Conservation (phyloP, 2,329 filamentous ascomycete genomes). For the Pyricularia sp. region DNA sequence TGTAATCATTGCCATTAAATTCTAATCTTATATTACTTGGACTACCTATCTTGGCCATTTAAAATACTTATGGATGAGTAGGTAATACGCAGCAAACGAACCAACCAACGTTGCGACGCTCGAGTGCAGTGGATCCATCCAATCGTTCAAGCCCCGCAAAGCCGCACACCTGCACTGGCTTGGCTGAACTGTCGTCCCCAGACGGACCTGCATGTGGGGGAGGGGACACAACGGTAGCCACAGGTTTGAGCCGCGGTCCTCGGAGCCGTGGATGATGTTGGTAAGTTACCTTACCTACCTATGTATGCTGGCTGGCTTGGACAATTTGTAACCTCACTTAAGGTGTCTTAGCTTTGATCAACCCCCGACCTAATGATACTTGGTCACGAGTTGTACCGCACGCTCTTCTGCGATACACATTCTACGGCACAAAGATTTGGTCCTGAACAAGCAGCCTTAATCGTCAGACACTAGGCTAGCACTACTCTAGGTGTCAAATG, state of each 20-base stretch:
- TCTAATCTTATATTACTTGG: too few relatives aligned
- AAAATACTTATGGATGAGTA: too few relatives aligned
- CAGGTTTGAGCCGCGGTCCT: background rate
- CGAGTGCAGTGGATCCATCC: background rate
- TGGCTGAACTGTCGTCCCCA: background rate
- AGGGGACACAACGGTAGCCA: background rate
- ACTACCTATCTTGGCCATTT: too few relatives aligned
- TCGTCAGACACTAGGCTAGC: too few relatives aligned
- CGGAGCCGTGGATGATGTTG: background rate
- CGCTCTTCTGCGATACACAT: background rate
- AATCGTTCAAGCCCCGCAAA: background rate
- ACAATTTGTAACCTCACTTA: too few relatives aligned
- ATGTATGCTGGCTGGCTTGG: background rate
- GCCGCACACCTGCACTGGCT: background rate
- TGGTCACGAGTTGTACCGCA: background rate
- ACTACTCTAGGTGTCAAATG: background rate
- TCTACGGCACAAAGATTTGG: background rate
- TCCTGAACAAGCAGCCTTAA: too few relatives aligned
- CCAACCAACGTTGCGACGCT: background rate
- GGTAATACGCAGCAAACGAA: background rate
- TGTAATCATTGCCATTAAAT: background rate
- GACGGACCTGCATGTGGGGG: background rate
- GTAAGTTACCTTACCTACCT: background rate
- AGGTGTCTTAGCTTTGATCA: background rate
- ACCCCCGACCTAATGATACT: background rate